Conservation (phyloP, 2,329 filamentous ascomycete species). For the Hypoxylon sp. region DNA sequence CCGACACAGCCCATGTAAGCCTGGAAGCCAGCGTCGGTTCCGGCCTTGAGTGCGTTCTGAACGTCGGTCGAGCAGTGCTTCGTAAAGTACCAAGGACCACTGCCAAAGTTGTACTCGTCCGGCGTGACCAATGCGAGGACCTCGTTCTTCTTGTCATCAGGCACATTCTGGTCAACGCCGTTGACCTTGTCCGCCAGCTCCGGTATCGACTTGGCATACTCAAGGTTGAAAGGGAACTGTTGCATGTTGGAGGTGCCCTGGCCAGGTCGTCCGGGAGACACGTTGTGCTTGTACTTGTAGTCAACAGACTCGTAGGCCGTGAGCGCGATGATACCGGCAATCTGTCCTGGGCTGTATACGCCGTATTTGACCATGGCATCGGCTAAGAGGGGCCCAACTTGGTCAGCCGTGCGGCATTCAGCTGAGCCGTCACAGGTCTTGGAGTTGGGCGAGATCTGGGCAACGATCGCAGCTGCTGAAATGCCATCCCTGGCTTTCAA, state of each 20-base stretch:
- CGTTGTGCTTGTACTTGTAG: slow-evolving; percentile 79
- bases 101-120: slow-evolving; percentile 67
- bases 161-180: slow-evolving; percentile 40
- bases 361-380: slow-evolving; percentile 68
- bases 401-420: slow-evolving; percentile 74
- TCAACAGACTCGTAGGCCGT: slow-evolving; percentile 78
- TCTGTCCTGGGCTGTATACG: slow-evolving; percentile 67
- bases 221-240: slow-evolving; percentile 58
- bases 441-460: slow-evolving; percentile 69
- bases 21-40: slow-evolving; percentile 58
- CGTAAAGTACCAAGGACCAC: slow-evolving; percentile 64
- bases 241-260: slow-evolving; percentile 77
- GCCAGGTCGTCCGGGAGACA: slow-evolving; percentile 68
- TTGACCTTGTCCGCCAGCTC: slow-evolving; percentile 53
- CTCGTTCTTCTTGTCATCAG: slow-evolving; percentile 53
- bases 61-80: slow-evolving; percentile 58
- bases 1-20: slow-evolving; percentile 64
- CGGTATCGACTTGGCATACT: slow-evolving; percentile 61
- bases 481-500: slow-evolving; percentile 26
- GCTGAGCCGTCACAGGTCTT: slow-evolving; percentile 62
- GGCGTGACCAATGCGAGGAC: slow-evolving; percentile 60
- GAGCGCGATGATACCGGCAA: slow-evolving; percentile 77
- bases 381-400: slow-evolving; percentile 70
- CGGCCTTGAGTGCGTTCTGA: slow-evolving; percentile 51
- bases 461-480: slow-evolving; percentile 57